Conservation (phyloP, 1,284 basidiomycete species). For the Tremellales sp. region DNA sequence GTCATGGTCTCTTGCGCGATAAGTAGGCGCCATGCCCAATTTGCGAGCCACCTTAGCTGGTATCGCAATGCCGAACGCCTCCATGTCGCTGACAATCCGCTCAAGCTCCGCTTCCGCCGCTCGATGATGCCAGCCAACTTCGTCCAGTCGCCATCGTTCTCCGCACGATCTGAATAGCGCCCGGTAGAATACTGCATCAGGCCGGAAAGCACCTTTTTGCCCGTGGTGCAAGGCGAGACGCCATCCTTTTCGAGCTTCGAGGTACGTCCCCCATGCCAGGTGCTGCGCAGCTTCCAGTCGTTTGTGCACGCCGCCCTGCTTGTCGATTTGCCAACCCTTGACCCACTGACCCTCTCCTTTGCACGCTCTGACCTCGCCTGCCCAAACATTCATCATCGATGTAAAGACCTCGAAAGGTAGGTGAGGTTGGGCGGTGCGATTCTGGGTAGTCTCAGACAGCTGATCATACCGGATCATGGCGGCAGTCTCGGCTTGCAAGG, state of each 20-base stretch:
- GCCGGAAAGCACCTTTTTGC: no score
- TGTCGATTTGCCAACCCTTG: neutral
- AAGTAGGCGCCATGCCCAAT: no score
- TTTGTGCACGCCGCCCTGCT: neutral
- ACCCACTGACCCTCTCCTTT: neutral
- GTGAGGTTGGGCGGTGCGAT: neutral
- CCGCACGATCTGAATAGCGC: no score
- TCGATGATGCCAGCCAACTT: no score
- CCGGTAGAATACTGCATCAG: no score
- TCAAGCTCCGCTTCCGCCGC: no score
- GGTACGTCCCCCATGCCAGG: slow-evolving; percentile 10
- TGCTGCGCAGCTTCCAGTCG: slow-evolving; percentile 12
- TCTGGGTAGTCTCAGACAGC: neutral
- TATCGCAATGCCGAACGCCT: no score
- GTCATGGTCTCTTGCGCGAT: no score
- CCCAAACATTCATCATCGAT: slow-evolving; percentile 26
- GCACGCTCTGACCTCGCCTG: slow-evolving; percentile 10
- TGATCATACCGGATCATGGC: slow-evolving; percentile 1
- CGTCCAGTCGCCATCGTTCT: no score
- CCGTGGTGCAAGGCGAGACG: no score
- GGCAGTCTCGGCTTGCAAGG: slow-evolving; percentile 13
- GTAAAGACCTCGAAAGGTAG: slow-evolving; percentile 28
- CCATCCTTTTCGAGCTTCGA: slow-evolving; percentile 5
- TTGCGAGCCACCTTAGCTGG: no score
- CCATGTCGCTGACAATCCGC: no score